Percentiles rank a stretch among this genome's conserved stretches.
Conservation (phyloP, 176 grass and related monocot species). For the Panicum miliaceum region DNA sequence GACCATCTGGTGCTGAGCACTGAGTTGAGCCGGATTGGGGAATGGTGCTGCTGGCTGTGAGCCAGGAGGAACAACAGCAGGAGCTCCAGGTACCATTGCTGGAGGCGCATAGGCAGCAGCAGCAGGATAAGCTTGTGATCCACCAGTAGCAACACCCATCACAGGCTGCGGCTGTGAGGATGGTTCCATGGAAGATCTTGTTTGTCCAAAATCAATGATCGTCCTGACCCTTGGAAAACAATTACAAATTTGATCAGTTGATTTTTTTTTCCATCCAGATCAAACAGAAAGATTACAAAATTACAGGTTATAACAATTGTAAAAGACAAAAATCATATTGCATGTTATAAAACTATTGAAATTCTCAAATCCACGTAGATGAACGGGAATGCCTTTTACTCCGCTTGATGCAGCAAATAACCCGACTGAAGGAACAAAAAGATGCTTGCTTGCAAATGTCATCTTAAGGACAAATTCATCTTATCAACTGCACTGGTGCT, state of each 20-base stretch:
- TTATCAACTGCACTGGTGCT: background rate
- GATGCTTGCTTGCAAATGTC: background rate
- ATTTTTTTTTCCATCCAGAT: background rate
- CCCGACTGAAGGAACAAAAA: slow-evolving; percentile 5
- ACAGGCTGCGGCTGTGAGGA: slow-evolving; percentile 60
- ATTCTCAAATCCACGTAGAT: slow-evolving; percentile 19
- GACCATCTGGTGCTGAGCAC: slow-evolving; percentile 66
- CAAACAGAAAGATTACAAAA: slow-evolving; percentile 23
- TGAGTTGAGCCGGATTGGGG: slow-evolving; percentile 53
- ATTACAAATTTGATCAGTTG: slow-evolving; percentile 21
- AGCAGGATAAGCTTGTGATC: slow-evolving; percentile 60
- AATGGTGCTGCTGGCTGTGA: slow-evolving; percentile 47
- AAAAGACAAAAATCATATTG: background rate
- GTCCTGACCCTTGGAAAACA: slow-evolving; percentile 5
- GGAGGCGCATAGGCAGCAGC: slow-evolving; percentile 35
- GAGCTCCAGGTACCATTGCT: slow-evolving; percentile 51
- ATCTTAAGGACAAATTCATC: background rate
- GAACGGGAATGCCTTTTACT: background rate
- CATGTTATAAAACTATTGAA: background rate
- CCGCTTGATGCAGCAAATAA: background rate
- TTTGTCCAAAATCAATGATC: slow-evolving; percentile 30
- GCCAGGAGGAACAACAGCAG: slow-evolving; percentile 29
- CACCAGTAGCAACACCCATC: slow-evolving; percentile 56
- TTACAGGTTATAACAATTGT: background rate
- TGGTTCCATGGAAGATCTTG: slow-evolving; percentile 54